Percentiles rank a stretch among this genome's conserved stretches.
phyloP scores from a whole-genome alignment of 306 rosid species.

The Cyamopsis tetragonoloba region DNA sequence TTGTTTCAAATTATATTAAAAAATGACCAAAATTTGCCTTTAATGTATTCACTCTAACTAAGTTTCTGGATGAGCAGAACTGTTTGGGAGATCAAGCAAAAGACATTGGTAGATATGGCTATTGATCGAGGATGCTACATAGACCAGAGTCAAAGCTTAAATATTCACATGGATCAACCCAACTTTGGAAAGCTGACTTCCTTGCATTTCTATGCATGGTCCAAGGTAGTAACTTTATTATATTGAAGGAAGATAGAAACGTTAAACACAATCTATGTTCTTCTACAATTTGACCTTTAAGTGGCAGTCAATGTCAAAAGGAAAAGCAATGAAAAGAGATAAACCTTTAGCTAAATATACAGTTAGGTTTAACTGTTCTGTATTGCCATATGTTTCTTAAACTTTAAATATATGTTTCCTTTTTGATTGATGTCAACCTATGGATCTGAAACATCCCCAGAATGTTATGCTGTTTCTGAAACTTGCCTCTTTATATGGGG shows the following conservation, averaged over 20 bases:
- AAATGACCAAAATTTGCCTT: neutral
- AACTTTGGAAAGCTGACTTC: conserved; percentile 84
- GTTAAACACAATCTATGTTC: no score
- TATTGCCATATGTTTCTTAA: neutral
- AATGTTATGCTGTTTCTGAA: neutral
- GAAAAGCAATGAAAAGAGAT: neutral
- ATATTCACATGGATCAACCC: conserved; percentile 86
- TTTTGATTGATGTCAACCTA: neutral
- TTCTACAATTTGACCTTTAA: neutral
- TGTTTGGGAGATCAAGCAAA: conserved; percentile 97
- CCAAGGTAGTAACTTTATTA: conserved; percentile 47
- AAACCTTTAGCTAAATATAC: neutral
- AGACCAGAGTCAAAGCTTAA: conserved; percentile 87
- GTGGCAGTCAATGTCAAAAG: neutral
- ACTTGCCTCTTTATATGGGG: neutral
- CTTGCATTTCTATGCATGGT: conserved; percentile 89
- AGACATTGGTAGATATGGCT: conserved; percentile 81
- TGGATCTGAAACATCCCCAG: neutral
- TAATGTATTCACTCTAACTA: conserved; percentile 13
- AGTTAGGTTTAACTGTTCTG: neutral
- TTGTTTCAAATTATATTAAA: neutral
- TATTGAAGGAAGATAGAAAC: neutral
- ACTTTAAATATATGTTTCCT: neutral
- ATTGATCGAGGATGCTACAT: conserved; percentile 81
- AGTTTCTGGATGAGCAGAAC: conserved; percentile 49